Evolutionary conservation across 768 basidiomycete species (phyloP).

Genomic region (Lactarius sanguifluus): DNA sequence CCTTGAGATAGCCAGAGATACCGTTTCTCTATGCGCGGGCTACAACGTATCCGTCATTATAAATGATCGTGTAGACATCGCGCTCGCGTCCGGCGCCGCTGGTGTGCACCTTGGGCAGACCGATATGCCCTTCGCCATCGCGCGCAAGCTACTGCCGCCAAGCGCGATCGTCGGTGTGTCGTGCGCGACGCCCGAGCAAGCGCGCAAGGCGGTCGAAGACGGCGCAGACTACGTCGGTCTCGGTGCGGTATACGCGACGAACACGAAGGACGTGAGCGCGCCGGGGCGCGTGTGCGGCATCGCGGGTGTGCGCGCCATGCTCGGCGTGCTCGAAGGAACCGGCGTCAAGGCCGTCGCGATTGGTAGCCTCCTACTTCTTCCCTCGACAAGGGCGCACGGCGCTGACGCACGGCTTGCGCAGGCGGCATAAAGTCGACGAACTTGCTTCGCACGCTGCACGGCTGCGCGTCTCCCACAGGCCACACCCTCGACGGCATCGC

Average conservation of each 20-base stretch:
- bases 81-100: conserved; percentile 68
- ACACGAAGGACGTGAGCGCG: conserved; percentile 70
- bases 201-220: conserved; percentile 56
- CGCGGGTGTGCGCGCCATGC: conserved; percentile 64
- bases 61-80: conserved; percentile 87
- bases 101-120: conserved; percentile 91
- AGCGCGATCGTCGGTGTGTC: conserved; percentile 79
- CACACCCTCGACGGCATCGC: conserved; percentile 78
- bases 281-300: conserved; percentile 60
- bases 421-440: conserved; percentile 87
- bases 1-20: conserved; percentile 65
- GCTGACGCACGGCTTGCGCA: conserved; percentile 36
- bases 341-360: conserved; percentile 77
- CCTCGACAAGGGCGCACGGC: too few relatives aligned
- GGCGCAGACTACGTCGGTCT: conserved; percentile 87
- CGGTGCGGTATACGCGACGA: conserved; percentile 79
- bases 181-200: conserved; percentile 67
- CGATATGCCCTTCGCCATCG: conserved; percentile 72
- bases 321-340: conserved; percentile 64
- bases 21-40: conserved; percentile 69
- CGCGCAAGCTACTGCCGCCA: conserved; percentile 64
- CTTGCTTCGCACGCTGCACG: conserved; percentile 71
- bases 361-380: conserved; percentile 46
- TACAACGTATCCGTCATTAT: conserved; percentile 83
- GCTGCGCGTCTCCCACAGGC: conserved; percentile 57